Evolutionary conservation across 345 rosid genomes (phyloP), one percentile per base, ranked within the genome.

Genomic region (Boechera retrofracta): DNA sequence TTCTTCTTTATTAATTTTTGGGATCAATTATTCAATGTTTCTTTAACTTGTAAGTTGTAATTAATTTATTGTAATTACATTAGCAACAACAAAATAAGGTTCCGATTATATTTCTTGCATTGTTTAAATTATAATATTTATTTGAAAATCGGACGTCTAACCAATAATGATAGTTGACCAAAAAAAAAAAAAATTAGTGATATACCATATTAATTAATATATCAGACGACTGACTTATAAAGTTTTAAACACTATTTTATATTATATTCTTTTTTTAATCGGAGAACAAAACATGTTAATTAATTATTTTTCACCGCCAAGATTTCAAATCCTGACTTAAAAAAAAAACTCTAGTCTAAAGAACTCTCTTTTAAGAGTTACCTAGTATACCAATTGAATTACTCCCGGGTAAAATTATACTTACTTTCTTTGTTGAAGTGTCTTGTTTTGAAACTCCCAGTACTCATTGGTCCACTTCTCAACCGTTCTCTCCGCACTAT

Each of bases 391-490:
- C 16, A 62, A 6, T 21, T 21, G 24, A 21, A 21, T 21, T 5
- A 41, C 32, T 39, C 33, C 26, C 6, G 11, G 10, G 18, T 62
- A 24, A 6, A 3, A 26, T 28, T 64, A 8, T 4, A 42, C 65
- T 36, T 60, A 42, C 47, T 60, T 18, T 21, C 31, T 39, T 61
- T 54, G 58, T 28, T 6, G 9, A 54, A 28, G 35, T 28, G 6
- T 32, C 42, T 64, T 54, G 42, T 10, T 56, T 77, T 71, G 36
- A 60, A 26, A 57, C 67, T 64, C 51, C 58, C 45, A 67, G 16
- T 67, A 69, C 39, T 62, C 58, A 32, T 69, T 12, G 3, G 51
- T 61, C 89, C 85, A 81, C 65, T 28, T 81, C 72, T 73, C 84
- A 56, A 85, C 83, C 38, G 55, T 42, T 63, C 72, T 77, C 7